Conservation (phyloP, 2,329 filamentous ascomycete genomes). For the Colletotrichum sp. region DNA sequence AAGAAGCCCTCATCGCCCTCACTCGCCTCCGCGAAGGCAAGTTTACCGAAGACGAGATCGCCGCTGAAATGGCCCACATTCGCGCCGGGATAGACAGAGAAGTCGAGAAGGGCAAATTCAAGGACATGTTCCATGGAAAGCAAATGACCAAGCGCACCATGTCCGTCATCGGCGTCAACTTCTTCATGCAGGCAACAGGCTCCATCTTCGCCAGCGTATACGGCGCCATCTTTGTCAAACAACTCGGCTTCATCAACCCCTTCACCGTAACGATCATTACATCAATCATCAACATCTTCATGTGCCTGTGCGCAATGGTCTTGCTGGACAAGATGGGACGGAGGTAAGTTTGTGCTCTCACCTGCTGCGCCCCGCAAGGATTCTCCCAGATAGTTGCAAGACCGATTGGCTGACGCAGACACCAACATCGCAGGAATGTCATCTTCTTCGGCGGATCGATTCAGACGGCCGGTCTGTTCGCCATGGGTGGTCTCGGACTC, state of each 20-base stretch:
- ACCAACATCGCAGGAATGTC: background rate
- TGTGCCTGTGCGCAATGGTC: constrained; percentile 18
- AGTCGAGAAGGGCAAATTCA: constrained; percentile 37
- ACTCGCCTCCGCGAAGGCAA: constrained; percentile 26
- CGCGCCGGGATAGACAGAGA: constrained; percentile 31
- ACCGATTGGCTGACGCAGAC: background rate
- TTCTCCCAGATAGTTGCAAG: background rate
- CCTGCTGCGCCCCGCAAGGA: background rate
- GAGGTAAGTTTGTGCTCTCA: background rate
- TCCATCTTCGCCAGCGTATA: constrained; percentile 33
- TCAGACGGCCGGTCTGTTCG: background rate
- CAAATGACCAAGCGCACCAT: constrained; percentile 27
- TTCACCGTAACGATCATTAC: constrained; percentile 26
- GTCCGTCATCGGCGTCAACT: constrained; percentile 29
- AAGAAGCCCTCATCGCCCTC: constrained; percentile 32
- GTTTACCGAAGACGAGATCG: constrained; percentile 27
- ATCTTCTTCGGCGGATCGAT: constrained; percentile 1
- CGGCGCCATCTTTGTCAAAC: constrained; percentile 33
- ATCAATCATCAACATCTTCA: constrained; percentile 22
- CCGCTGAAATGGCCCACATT: constrained; percentile 21
- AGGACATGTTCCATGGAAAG: constrained; percentile 28
- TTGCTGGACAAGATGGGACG: constrained; percentile 26
- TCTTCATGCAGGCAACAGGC: constrained; percentile 34
- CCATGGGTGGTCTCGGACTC: background rate
- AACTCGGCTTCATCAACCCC: constrained; percentile 30